Evolutionary conservation across 2,329 filamentous ascomycete genomes (phyloP), one percentile per base, ranked within the genome.

Genomic region (Pestalotiopsis sp.): DNA sequence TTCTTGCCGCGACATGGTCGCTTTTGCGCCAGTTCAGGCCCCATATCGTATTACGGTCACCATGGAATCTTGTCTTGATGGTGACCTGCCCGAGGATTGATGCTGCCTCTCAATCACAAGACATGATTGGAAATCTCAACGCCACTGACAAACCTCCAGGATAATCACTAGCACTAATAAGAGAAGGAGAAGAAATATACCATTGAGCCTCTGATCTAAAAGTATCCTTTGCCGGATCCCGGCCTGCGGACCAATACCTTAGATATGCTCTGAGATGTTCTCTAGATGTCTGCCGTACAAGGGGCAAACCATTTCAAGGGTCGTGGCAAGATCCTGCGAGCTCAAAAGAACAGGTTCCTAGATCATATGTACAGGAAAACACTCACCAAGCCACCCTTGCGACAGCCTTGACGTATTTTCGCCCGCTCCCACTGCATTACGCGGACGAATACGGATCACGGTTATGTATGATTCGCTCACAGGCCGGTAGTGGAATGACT

Each of bases 401-500:
- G 7, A 52, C 45, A 52, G 17, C 45, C 20, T 52, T 20, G 20
- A 20, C 45, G 45, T 9, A 52, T 20, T n/a, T 9, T 52, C 11
- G 45, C 45, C 45, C 23, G 17, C 45, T 52, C 45, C 9, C 17
- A n/a, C 45, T 52, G 45, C 45, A 52, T 52, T 52, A 20, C 20
- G 14, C 45, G 45, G 45, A 52, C 20, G 45, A 20, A 52, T 52
- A 20, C 45, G 45, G 14, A 52, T n/a, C 45, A 52, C n/a, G 17
- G n/a, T 17, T 20, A 36, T 20, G 20, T 52, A 52, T 52, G 45
- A 52, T 52, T 52, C 45, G 45, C 20, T 52, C 41, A 23, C 7
- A 55, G 41, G 38, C 20, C 31, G 23, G 17, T 68, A 57, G 66
- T 70, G 66, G 67, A 67, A 69, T 69, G 67, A 58, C 64, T 41